A percentile compares a stretch with the other conserved stretches of the same genome.
phyloP scores from a whole-genome alignment of 345 rosid genomes.

The Brassica nigra region DNA sequence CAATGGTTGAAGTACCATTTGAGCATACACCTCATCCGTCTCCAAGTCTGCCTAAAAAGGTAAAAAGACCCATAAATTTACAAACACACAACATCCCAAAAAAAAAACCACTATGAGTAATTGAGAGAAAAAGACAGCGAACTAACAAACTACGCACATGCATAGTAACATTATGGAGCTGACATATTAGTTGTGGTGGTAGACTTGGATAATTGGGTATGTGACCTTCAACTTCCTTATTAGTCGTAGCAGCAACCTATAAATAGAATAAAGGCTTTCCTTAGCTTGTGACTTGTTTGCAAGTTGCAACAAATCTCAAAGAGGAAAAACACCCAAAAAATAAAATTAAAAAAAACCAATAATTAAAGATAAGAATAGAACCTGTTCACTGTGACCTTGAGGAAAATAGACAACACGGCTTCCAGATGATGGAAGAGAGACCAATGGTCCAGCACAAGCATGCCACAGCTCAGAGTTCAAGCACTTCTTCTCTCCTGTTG shows the following conservation, averaged over 20 bases:
- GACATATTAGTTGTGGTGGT: constrained; percentile 60
- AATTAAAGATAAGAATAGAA: neutral
- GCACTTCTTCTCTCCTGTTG: constrained; percentile 50
- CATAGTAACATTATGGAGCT: constrained; percentile 66
- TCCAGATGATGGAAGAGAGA: constrained; percentile 52
- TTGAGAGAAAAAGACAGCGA: constrained; percentile 23
- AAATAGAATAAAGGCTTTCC: constrained; percentile 12
- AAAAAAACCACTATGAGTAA: too few species aligned
- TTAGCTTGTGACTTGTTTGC: constrained; percentile 22
- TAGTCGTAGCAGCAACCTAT: constrained; percentile 61
- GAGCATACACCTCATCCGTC: constrained; percentile 56
- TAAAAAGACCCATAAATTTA: constrained; percentile 10
- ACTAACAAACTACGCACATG: constrained; percentile 47
- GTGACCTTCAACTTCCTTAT: constrained; percentile 55
- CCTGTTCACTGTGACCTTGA: constrained; percentile 61
- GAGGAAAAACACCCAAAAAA: neutral
- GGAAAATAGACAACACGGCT: constrained; percentile 59
- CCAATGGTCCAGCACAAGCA: constrained; percentile 64
- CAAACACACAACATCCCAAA: constrained; percentile 7
- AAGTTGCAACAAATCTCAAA: neutral
- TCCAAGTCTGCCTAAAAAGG: constrained; percentile 51
- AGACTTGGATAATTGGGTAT: constrained; percentile 59
- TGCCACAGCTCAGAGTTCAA: constrained; percentile 67
- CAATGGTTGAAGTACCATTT: constrained; percentile 55
- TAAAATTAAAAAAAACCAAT: neutral